Conservation (phyloP, 306 rosid species). For the Glycine latifolia region DNA sequence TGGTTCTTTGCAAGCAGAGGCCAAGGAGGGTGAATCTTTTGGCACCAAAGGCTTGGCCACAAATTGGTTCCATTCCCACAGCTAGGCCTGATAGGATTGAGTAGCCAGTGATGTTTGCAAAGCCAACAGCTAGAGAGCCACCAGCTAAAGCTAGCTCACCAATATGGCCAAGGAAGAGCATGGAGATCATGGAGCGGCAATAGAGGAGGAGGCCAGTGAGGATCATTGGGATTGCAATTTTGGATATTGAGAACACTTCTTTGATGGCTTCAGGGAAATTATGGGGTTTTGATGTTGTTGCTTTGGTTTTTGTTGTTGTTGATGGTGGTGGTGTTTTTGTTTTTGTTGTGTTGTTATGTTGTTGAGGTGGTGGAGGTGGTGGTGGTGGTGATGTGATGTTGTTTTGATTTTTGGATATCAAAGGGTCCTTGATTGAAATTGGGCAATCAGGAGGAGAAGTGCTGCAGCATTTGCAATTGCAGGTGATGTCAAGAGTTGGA, state of each 20-base stretch:
- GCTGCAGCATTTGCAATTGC: slow-evolving; percentile 47
- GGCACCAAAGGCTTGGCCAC: slow-evolving; percentile 93
- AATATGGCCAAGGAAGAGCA: slow-evolving; percentile 87
- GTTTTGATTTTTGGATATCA: slow-evolving; percentile 45
- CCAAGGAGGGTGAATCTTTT: slow-evolving; percentile 69
- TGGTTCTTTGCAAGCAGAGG: slow-evolving; percentile 74
- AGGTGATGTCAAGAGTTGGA: slow-evolving; percentile 34
- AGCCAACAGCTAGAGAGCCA: slow-evolving; percentile 83
- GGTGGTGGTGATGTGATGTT: neutral
- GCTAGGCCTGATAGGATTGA: slow-evolving; percentile 91
- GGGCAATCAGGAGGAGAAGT: slow-evolving; percentile 15
- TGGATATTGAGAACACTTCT: slow-evolving; percentile 60
- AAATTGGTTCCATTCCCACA: slow-evolving; percentile 93
- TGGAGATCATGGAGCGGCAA: slow-evolving; percentile 89
- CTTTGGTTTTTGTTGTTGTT: neutral
- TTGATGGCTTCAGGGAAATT: slow-evolving; percentile 47
- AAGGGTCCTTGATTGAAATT: slow-evolving; percentile 1
- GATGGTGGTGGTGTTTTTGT: neutral
- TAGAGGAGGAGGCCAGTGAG: slow-evolving; percentile 79
- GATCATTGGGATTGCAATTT: slow-evolving; percentile 84
- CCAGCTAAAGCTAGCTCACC: slow-evolving; percentile 86
- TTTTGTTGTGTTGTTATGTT: neutral
- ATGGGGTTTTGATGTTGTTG: slow-evolving; percentile 17
- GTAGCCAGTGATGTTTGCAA: slow-evolving; percentile 94
- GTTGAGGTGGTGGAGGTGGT: neutral